Base-by-base conservation (phyloP, 1,284 basidiomycete genomes). In the Sanghuangporus baumii region DNA sequence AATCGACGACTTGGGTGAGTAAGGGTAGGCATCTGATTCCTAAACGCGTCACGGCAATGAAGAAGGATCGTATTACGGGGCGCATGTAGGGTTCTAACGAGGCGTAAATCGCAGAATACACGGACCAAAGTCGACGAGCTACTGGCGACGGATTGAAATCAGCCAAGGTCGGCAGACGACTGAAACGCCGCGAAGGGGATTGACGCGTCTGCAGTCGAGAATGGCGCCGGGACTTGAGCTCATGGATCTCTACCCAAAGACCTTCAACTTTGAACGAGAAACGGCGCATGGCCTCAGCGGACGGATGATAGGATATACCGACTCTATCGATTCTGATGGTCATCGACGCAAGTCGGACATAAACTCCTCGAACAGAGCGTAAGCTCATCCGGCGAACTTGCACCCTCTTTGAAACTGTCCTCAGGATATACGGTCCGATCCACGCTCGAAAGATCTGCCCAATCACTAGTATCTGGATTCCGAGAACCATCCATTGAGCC, bases 281-380 rank as follows among this genome's bases (percentile, higher is more conserved):
- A 40, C 84, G 81, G 63, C 79, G 80, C 2, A 78, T 78, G 3
- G 70, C 71, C 41, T 79, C 74, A 38, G 78, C 71, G 16, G 76
- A 78, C 18, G 81, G 76, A 68, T 77, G 75, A 66, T 79, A 85
- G 55, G 80, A 77, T 68, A 86, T 84, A 46, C 84, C 81, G 58
- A 91, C 81, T 59, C 89, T 85, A 62, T 91, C 88, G 12, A 87
- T 76, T 48, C 78, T 80, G 74, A 82, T 81, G 46, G 79, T 83
- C 59, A 79, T 75, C 57, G 71, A 74, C 47, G 84, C 83, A 47
- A 75, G 76, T 56, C 81, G 79, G 63, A 89, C 79, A 73, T 87
- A 89, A 41, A 91, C 75, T 26, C 89, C 89, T 54, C 87, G 84
- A 66, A 91, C 83, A 26, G 89, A 91, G 59, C 87, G 82, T 48